phyloP scores from a whole-genome alignment of 495 filamentous ascomycete species.

The Melanomma pulvis-pyrius region DNA sequence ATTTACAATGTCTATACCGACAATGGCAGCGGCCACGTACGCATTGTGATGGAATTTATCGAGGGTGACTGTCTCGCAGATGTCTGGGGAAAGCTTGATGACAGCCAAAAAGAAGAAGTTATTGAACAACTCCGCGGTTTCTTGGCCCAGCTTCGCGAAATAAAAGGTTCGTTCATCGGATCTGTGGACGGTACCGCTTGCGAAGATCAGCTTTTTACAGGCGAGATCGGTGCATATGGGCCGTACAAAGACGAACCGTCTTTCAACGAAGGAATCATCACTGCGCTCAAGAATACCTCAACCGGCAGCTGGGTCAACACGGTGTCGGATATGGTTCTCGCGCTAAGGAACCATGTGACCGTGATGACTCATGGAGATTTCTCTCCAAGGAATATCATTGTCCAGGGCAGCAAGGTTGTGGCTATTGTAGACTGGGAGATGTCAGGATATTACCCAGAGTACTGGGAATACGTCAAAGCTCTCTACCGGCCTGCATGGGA shows the following conservation, averaged over 20 bases:
- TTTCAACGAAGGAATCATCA: constrained; percentile 29
- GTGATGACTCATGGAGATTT: constrained; percentile 51
- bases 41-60: constrained; percentile 31
- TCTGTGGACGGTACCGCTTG: constrained; percentile 31
- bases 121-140: constrained; percentile 30
- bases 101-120: constrained; percentile 20
- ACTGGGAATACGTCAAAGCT: constrained; percentile 50
- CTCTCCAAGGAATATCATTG: constrained; percentile 51
- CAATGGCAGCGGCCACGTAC: constrained; percentile 16
- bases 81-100: constrained; percentile 22
- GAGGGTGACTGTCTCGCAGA: constrained; percentile 24
- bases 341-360: constrained; percentile 15
- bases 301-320: constrained; percentile 23
- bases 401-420: constrained; percentile 44
- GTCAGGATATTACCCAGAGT: constrained; percentile 47
- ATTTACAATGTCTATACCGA: constrained; percentile 32
- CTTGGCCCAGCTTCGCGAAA: constrained; percentile 22
- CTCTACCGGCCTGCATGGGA: constrained; percentile 27
- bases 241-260: constrained; percentile 28
- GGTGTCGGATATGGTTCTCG: constrained; percentile 26
- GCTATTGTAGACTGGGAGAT: constrained; percentile 47
- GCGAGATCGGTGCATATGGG: constrained; percentile 26
- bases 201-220: constrained; percentile 29
- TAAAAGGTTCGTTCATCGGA: constrained; percentile 28
- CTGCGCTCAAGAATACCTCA: constrained; percentile 18